Base-by-base conservation (phyloP, 495 filamentous ascomycete genomes). In the Daldinia concentrica region DNA sequence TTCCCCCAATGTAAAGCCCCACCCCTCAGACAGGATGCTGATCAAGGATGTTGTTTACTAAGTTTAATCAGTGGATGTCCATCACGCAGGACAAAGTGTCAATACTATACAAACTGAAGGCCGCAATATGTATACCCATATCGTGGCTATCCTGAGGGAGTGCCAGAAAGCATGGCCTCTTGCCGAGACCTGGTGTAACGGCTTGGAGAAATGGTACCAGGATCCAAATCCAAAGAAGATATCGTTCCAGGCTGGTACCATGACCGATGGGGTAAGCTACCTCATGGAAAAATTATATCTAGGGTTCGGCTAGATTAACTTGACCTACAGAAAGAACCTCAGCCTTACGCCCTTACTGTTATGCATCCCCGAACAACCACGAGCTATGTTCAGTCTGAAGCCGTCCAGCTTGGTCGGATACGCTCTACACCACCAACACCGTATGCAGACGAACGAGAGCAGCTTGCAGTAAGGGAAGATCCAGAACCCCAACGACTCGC, bases 91-190 rank as follows among this genome's bases (percentile, higher is more conserved):
- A 19, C 76, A 83, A 19, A 62, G 75, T 9, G 69, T 78, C 1
- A 67, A 62, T 48, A 64, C 65, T 11, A 73, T 75, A 43, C 73
- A 76, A 55, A 71, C 71, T 15, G 77, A 80, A 43, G 81, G 80
- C 15, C 77, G 76, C 14, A 69, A 56, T 19, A 83, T 84, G 58
- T 81, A 83, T 6, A 59, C 73, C 29, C 81, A 77, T 12, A 80
- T 79, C 30, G 71, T 84, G 11, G 61, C 62, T 3, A 81, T 85
- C 5, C 69, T 85, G 9, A 65, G 73, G 36, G 81, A 81, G 27
- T 80, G 80, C 71, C 79, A 79, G 54, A 75, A 77, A 48, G 77
- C 81, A 41, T 85, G 83, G 83, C 83, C 83, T 1, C 76, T 85
- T 0, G 82, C 83, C 3, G 70, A 75, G 43, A 76, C 81, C 0